phyloP scores from a whole-genome alignment of 2,329 filamentous ascomycete species.

The Sporothrix pseudoabietina region DNA sequence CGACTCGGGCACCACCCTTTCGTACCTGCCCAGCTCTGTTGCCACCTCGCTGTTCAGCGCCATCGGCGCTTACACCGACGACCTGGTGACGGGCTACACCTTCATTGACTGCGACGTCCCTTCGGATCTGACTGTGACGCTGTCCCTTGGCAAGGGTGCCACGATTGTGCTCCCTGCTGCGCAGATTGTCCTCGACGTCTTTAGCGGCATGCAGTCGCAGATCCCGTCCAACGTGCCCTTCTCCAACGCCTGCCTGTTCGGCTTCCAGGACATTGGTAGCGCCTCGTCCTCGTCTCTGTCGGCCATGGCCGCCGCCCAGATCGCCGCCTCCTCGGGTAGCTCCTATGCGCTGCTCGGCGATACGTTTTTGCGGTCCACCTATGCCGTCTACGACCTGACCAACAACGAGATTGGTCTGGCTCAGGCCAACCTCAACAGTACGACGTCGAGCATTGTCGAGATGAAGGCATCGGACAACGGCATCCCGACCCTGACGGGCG shows the following conservation, averaged over 20 bases:
- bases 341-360: constrained; percentile 47
- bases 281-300: background rate
- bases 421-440: constrained; percentile 55
- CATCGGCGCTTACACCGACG: constrained; percentile 47
- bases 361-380: constrained; percentile 52
- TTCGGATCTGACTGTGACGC: constrained; percentile 42
- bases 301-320: constrained; percentile 2
- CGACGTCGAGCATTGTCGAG: constrained; percentile 49
- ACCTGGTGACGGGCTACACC: constrained; percentile 42
- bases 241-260: constrained; percentile 54
- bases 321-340: constrained; percentile 16
- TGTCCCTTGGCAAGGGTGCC: constrained; percentile 38
- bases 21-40: constrained; percentile 60
- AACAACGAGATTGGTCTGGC: constrained; percentile 56
- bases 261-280: constrained; percentile 50
- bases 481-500: constrained; percentile 51
- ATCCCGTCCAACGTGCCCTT: constrained; percentile 44
- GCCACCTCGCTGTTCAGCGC: constrained; percentile 44
- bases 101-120: constrained; percentile 45
- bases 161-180: constrained; percentile 41
- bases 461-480: constrained; percentile 45
- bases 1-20: constrained; percentile 68
- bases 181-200: constrained; percentile 47
- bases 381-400: constrained; percentile 58
- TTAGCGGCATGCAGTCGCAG: constrained; percentile 35